These are phyloP conservation scores for Populus pruinosa DNA, from an alignment of 345 rosid species.

Conservation along the genomic window DNA sequence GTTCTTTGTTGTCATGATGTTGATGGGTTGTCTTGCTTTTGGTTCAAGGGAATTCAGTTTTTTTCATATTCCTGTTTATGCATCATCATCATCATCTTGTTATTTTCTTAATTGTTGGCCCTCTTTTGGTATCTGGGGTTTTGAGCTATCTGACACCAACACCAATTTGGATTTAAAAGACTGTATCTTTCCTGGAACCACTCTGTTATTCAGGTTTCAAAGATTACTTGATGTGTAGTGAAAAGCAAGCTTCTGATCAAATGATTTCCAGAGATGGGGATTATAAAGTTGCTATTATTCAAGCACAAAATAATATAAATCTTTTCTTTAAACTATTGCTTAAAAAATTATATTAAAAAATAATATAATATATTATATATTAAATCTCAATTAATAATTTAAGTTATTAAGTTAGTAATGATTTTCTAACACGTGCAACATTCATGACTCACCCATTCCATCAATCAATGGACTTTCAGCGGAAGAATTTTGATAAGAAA, in stretches of 20 bases:
- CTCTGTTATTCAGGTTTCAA: not conserved
- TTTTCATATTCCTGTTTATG: conserved; percentile 11
- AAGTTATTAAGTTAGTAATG: no score
- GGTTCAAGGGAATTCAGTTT: conserved; percentile 11
- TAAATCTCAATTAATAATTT: rapidly evolving
- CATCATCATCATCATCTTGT: not conserved
- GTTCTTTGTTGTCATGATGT: conserved; percentile 15
- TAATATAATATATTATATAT: no score
- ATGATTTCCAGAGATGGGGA: not conserved
- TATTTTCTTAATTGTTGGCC: not conserved
- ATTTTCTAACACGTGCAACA: no score
- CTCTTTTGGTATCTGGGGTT: not conserved
- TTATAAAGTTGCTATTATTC: not conserved
- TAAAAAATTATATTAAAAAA: no score
- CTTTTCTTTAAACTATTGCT: no score
- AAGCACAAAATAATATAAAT: not conserved
- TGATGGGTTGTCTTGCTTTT: conserved; percentile 20
- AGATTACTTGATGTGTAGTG: not conserved
- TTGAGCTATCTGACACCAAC: not conserved
- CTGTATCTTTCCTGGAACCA: not conserved
- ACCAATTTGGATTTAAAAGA: not conserved
- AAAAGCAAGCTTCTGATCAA: not conserved
- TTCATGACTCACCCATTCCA: no score
- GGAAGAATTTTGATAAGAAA: no score
- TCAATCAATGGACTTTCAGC: no score